Base-by-base conservation (phyloP, 2,329 filamentous ascomycete genomes). In the Pestalotiopsis sp. region DNA sequence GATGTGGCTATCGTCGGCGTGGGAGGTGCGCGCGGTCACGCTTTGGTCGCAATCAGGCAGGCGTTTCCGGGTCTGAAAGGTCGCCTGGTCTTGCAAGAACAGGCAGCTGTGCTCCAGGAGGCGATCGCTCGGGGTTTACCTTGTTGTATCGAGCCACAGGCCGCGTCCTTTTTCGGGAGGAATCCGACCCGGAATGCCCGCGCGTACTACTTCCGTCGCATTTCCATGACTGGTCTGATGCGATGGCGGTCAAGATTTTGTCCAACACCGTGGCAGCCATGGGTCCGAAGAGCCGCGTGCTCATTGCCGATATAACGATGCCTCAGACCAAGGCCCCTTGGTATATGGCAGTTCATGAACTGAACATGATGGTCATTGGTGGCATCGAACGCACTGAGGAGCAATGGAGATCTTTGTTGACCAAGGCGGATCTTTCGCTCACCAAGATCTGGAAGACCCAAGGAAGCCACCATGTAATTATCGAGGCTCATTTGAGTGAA, bases 281-380 rank as follows among this genome's bases (percentile, higher is more conserved):
- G 75, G 69, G 68, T 3, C 58, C 70, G 2, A 75, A 78, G 14
- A 81, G 80, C 0, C 70, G 74, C 2, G 73, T 84, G 22, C 65
- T 84, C 13, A 79, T 83, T 62, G 79, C 81, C 66, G 82, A 84
- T 14, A 73, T 80, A 7, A 76, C 83, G 7, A 57, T 83, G 10
- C 79, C 80, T 0, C 72, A 81, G n/a, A 70, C 56, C 3, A 74
- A 75, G 1, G 77, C 74, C 1, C 73, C 76, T 20, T 74, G 68
- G 64, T 70, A 76, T 9, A 72, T 76, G 2, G 73, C 76, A 0
- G 67, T 73, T 35, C 67, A 76, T 38, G 81, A 83, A 68, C 44
- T 82, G 11, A 73, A 71, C 1, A 81, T 82, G 58, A 35, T 35
- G 24, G n/a, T 17, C 13, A 11, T 61, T 11, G 80, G 67, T 9